Percentiles rank a stretch among this genome's conserved stretches.
Evolutionary conservation across 495 filamentous ascomycete species (phyloP).

Genomic region (Penicillium tannophilum): DNA sequence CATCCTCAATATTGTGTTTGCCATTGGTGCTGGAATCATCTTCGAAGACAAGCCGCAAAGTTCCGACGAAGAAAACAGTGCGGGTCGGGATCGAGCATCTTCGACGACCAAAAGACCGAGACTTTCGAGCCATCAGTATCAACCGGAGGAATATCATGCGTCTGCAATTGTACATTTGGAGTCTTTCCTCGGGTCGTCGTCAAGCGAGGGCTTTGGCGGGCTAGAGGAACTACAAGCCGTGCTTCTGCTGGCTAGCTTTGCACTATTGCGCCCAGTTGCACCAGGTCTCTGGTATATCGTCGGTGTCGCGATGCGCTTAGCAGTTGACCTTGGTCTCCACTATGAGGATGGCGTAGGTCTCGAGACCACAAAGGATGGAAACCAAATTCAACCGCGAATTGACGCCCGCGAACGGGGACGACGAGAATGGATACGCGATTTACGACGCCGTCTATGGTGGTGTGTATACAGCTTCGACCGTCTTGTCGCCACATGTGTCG

Average conservation of each 20-base stretch:
- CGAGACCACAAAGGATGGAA: slow-evolving; percentile 44
- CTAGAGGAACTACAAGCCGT: slow-evolving; percentile 93
- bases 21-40: slow-evolving; percentile 92
- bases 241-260: slow-evolving; percentile 86
- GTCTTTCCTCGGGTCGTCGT: slow-evolving; percentile 71
- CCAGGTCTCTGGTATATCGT: slow-evolving; percentile 97
- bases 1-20: slow-evolving; percentile 96
- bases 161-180: slow-evolving; percentile 91
- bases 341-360: slow-evolving; percentile 85
- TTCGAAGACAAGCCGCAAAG: slow-evolving; percentile 61
- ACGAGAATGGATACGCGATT: slow-evolving; percentile 83
- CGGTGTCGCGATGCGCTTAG: slow-evolving; percentile 85
- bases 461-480: slow-evolving; percentile 93
- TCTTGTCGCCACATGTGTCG: slow-evolving; percentile 88
- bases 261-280: slow-evolving; percentile 84
- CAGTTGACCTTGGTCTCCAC: slow-evolving; percentile 89
- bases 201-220: slow-evolving; percentile 68
- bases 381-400: slow-evolving; percentile 36
- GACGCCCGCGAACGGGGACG: slow-evolving; percentile 68
- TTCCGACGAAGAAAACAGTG: slow-evolving; percentile 40
- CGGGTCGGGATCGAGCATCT: slow-evolving; percentile 34
- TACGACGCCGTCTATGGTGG: slow-evolving; percentile 92
- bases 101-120: slow-evolving; percentile 53
- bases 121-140: slow-evolving; percentile 66
- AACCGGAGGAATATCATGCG: slow-evolving; percentile 95